A percentile compares a stretch with the other conserved stretches of the same genome.
Conservation (phyloP, 768 basidiomycete species). For the Epithele typhae region DNA sequence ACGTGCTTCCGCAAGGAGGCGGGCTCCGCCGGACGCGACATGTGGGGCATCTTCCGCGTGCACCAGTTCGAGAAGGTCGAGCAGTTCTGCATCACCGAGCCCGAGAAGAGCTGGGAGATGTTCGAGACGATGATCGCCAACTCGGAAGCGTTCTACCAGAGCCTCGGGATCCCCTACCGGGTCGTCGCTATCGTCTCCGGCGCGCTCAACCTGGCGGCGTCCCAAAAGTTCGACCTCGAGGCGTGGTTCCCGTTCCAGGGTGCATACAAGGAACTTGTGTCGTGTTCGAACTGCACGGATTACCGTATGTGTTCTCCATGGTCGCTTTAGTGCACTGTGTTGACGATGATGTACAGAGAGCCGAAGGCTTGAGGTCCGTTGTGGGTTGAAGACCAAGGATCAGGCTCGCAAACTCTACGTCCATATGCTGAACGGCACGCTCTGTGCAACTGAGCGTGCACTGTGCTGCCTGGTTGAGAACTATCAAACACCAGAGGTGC, state of each 20-base stretch:
- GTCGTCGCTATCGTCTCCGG: slow-evolving; percentile 95
- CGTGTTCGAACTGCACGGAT: slow-evolving; percentile 98
- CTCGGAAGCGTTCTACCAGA: slow-evolving; percentile 95
- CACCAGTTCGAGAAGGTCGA: slow-evolving; percentile 99
- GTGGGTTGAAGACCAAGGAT: slow-evolving; percentile 87
- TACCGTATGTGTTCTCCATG: slow-evolving; percentile 73
- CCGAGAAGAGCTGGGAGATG: slow-evolving; percentile 91
- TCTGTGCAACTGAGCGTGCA: slow-evolving; percentile 95
- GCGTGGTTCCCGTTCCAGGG: slow-evolving; percentile 99
- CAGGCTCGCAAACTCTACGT: slow-evolving; percentile 92
- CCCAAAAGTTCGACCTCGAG: slow-evolving; percentile 96
- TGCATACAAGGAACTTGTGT: slow-evolving; percentile 94
- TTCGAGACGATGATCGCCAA: slow-evolving; percentile 88
- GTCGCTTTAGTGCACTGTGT: background rate
- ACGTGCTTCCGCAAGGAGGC: slow-evolving; percentile 99
- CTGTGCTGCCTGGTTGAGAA: slow-evolving; percentile 98
- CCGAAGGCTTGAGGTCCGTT: slow-evolving; percentile 87
- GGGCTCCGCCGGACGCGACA: slow-evolving; percentile 93
- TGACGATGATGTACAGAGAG: slow-evolving; percentile 56
- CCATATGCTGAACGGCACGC: slow-evolving; percentile 98
- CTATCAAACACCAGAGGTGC: slow-evolving; percentile 90
- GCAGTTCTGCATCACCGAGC: slow-evolving; percentile 93
- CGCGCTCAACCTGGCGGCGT: slow-evolving; percentile 92
- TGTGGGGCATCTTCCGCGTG: slow-evolving; percentile 99
- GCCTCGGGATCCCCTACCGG: slow-evolving; percentile 87